These are phyloP conservation scores for Lepiota brunneoincarnata DNA, from an alignment of 768 basidiomycete genomes.

Conservation along the genomic window DNA sequence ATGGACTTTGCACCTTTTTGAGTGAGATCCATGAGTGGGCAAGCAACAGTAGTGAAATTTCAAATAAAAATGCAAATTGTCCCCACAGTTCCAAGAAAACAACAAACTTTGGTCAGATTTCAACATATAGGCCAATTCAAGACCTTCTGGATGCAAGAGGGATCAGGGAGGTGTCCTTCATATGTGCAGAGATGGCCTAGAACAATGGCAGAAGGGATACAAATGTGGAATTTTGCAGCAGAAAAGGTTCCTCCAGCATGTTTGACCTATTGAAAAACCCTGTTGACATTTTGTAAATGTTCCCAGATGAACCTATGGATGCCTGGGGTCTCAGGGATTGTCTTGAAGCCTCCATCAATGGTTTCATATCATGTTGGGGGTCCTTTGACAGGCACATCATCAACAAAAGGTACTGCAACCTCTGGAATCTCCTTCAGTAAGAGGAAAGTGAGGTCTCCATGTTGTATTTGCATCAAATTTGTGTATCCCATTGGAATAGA, in stretches of 20 bases:
- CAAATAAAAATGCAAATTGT: conserved; percentile 23
- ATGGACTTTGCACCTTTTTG: conserved; percentile 22
- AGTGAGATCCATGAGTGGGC: conserved; percentile 20
- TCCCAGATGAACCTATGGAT: conserved; percentile 35
- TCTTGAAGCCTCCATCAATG: background rate
- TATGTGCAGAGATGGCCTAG: conserved; percentile 34
- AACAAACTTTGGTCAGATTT: conserved; percentile 12
- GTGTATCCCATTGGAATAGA: conserved; percentile 34
- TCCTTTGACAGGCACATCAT: conserved; percentile 23
- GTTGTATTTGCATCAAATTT: conserved; percentile 25
- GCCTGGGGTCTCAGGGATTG: background rate
- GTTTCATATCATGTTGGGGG: conserved; percentile 20
- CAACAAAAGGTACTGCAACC: conserved; percentile 19
- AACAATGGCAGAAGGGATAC: conserved; percentile 17
- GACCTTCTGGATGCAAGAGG: conserved; percentile 18
- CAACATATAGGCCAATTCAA: conserved; percentile 22
- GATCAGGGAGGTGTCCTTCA: conserved; percentile 27
- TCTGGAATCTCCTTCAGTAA: conserved; percentile 27
- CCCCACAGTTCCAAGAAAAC: conserved; percentile 24
- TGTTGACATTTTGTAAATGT: conserved; percentile 31
- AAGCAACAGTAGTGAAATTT: conserved; percentile 15
- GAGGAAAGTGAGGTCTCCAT: conserved; percentile 28
- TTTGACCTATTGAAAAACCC: conserved; percentile 29
- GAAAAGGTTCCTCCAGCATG: conserved; percentile 27
- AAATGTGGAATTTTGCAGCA: conserved; percentile 18